These are phyloP conservation scores for Jatropha podagrica DNA, from an alignment of 441 rosid species.

Conservation along the genomic window DNA sequence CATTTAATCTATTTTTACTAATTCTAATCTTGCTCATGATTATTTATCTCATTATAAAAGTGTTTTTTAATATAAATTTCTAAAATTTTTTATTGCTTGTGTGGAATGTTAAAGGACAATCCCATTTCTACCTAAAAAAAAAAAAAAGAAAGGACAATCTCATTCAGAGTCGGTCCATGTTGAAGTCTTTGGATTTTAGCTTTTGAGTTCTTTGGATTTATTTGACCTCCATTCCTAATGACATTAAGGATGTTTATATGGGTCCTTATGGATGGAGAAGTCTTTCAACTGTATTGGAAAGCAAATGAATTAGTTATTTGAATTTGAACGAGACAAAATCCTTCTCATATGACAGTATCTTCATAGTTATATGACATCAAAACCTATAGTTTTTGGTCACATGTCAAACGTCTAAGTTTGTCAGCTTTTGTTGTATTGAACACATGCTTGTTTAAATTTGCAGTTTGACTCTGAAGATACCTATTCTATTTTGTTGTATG, in stretches of 20 bases:
- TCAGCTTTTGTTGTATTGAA: background rate
- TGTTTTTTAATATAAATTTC: background rate
- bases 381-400: background rate
- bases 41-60: background rate
- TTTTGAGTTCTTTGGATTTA: background rate
- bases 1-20: background rate
- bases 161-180: too few relatives aligned
- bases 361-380: background rate
- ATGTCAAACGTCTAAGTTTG: background rate
- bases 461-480: conserved; percentile 68
- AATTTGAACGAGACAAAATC: background rate
- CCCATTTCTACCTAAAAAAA: background rate
- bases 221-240: background rate
- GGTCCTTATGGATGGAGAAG: background rate
- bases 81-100: background rate
- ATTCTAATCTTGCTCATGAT: background rate
- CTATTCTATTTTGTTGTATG: conserved; percentile 50
- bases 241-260: background rate
- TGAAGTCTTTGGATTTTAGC: too few relatives aligned
- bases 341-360: background rate
- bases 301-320: background rate
- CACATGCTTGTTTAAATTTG: conserved; percentile 22
- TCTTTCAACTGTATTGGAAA: background rate
- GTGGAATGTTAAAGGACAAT: background rate
- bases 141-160: background rate